Evolutionary conservation across 805 yeast species (phyloP).

Genomic region (Saturnispora quitensis): DNA sequence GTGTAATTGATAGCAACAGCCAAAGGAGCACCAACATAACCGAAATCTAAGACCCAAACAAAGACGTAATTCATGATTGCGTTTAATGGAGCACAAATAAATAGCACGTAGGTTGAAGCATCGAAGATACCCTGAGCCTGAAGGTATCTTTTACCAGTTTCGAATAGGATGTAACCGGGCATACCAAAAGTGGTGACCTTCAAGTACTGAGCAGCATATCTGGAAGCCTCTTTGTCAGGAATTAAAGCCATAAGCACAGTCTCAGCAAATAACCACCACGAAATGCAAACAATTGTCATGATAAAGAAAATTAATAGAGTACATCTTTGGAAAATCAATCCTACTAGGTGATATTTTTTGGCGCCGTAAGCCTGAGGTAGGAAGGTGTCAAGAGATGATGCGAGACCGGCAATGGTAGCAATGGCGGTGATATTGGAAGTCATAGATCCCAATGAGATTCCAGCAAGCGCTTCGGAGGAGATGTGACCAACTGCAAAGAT

Average conservation of each 20-base stretch:
- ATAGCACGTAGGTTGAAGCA: conserved; percentile 65
- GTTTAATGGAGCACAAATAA: conserved; percentile 67
- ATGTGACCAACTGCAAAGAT: conserved; percentile 70
- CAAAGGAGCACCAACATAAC: conserved; percentile 70
- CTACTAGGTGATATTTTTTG: conserved; percentile 53
- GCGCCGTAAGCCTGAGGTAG: conserved; percentile 76
- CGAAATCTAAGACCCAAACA: conserved; percentile 62
- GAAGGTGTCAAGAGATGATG: conserved; percentile 71
- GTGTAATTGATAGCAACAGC: conserved; percentile 66
- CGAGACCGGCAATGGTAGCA: conserved; percentile 66
- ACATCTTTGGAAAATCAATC: conserved; percentile 61
- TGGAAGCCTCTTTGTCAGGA: conserved; percentile 37
- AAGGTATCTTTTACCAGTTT: conserved; percentile 62
- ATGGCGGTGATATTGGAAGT: conserved; percentile 70
- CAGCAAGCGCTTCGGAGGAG: conserved; percentile 65
- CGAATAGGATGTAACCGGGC: conserved; percentile 61
- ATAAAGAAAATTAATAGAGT: conserved; percentile 43
- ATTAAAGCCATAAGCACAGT: conserved; percentile 35
- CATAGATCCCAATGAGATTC: conserved; percentile 67
- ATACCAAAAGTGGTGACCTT: conserved; percentile 50
- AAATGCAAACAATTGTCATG: conserved; percentile 43
- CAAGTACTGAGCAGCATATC: conserved; percentile 51
- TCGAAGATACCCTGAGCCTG: conserved; percentile 76
- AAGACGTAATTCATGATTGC: conserved; percentile 55
- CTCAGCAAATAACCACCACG: conserved; percentile 56